These are phyloP conservation scores for Arachnomyces sp. DNA, from an alignment of 2,329 filamentous ascomycete species.

Conservation along the genomic window DNA sequence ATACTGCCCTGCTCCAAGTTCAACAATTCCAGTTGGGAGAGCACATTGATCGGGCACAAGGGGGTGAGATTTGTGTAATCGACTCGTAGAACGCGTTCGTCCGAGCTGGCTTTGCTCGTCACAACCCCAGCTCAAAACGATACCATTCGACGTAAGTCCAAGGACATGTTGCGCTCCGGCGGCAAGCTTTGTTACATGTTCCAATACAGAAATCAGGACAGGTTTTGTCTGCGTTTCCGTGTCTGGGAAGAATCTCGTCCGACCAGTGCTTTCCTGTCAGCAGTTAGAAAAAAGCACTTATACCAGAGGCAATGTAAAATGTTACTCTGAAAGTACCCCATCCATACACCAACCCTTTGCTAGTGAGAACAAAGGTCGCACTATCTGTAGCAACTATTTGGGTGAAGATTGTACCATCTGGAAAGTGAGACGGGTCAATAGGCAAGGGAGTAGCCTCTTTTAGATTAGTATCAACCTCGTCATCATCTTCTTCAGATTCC, in stretches of 20 bases:
- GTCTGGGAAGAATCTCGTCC: slow-evolving; percentile 45
- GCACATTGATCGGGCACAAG: too few relatives aligned
- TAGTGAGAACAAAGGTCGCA: slow-evolving; percentile 67
- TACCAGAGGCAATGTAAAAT: slow-evolving; percentile 10
- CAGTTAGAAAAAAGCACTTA: slow-evolving; percentile 1
- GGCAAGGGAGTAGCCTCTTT: slow-evolving; percentile 59
- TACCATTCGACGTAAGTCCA: slow-evolving; percentile 57
- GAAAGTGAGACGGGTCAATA: slow-evolving; percentile 48
- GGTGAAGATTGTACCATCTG: slow-evolving; percentile 55
- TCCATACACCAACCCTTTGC: slow-evolving; percentile 68
- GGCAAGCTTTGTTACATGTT: slow-evolving; percentile 57
- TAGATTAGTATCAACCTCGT: slow-evolving; percentile 63
- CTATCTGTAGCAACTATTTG: slow-evolving; percentile 68
- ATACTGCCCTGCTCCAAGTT: slow-evolving; percentile 35
- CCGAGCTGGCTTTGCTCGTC: slow-evolving; percentile 66
- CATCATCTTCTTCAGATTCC: slow-evolving; percentile 34
- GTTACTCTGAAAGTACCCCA: slow-evolving; percentile 75
- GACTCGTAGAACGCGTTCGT: slow-evolving; percentile 51
- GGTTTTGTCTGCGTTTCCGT: slow-evolving; percentile 36
- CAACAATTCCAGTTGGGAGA: too few relatives aligned
- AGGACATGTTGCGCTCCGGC: slow-evolving; percentile 65
- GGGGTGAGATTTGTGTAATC: slow-evolving; percentile 48
- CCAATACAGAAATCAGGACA: slow-evolving; percentile 45
- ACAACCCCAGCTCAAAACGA: slow-evolving; percentile 64
- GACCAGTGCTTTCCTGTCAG: slow-evolving; percentile 46